phyloP scores from a whole-genome alignment of 2,329 filamentous ascomycete genomes.

The Thielaviopsis musarum region DNA sequence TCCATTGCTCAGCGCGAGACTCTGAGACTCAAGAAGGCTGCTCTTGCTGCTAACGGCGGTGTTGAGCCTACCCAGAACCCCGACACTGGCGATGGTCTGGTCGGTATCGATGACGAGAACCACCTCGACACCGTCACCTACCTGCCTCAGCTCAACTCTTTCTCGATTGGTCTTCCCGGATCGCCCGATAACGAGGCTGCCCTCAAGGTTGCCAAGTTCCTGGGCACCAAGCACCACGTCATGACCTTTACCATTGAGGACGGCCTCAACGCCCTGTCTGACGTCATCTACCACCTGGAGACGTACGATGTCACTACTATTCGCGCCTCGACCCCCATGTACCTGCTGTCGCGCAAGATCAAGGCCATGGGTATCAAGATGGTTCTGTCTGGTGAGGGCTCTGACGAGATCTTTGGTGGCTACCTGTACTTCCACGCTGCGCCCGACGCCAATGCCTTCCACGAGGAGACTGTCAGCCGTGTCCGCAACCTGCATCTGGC shows the following conservation, averaged over 20 bases:
- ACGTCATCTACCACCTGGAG: slow-evolving; percentile 97
- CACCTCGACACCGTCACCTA: slow-evolving; percentile 78
- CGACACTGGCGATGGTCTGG: slow-evolving; percentile 49
- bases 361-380: slow-evolving; percentile 99
- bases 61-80: slow-evolving; percentile 27
- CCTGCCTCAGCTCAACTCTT: slow-evolving; percentile 90
- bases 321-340: slow-evolving; percentile 96
- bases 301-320: slow-evolving; percentile 98
- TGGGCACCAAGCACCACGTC: slow-evolving; percentile 93
- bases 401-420: slow-evolving; percentile 94
- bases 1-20: slow-evolving; percentile 93
- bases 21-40: slow-evolving; percentile 52
- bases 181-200: slow-evolving; percentile 88
- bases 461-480: slow-evolving; percentile 82
- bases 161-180: slow-evolving; percentile 89
- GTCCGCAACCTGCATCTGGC: slow-evolving; percentile 93
- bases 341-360: slow-evolving; percentile 92
- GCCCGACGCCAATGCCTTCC: slow-evolving; percentile 80
- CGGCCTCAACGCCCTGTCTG: slow-evolving; percentile 85
- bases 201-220: slow-evolving; percentile 83
- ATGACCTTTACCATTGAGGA: slow-evolving; percentile 98
- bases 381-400: slow-evolving; percentile 92
- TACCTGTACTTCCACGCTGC: slow-evolving; percentile 98
- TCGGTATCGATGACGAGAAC: slow-evolving; percentile 88
- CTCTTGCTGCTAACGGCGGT: slow-evolving; percentile 27